These are phyloP conservation scores for Pleoardoris graminearum DNA, from an alignment of 2,329 filamentous ascomycete genomes.

Conservation along the genomic window DNA sequence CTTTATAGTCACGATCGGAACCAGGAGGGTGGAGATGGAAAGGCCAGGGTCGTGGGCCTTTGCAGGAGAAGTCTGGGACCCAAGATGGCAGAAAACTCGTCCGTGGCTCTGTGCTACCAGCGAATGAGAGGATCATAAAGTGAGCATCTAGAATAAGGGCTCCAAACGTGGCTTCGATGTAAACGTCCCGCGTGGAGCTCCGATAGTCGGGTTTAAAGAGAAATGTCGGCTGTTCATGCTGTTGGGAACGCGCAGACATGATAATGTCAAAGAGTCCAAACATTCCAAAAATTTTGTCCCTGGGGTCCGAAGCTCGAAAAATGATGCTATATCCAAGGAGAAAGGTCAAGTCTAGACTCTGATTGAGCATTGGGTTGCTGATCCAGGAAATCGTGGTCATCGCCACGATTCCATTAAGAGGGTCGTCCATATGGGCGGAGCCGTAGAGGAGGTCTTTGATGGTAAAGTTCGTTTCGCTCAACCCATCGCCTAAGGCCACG, in stretches of 20 bases:
- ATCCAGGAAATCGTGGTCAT: too few relatives aligned
- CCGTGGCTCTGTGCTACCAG: background rate
- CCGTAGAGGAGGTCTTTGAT: too few relatives aligned
- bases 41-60: background rate
- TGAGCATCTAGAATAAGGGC: background rate
- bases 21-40: too few relatives aligned
- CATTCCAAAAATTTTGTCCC: background rate
- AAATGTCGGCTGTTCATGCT: background rate
- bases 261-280: background rate
- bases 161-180: background rate
- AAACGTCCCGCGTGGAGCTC: background rate
- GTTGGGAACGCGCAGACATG: too few relatives aligned
- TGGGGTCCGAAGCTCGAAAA: background rate
- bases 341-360: background rate
- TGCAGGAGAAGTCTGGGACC: background rate
- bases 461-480: too few relatives aligned
- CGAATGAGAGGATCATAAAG: background rate
- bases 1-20: too few relatives aligned
- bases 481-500: background rate
- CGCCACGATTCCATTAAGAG: too few relatives aligned
- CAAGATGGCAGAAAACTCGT: background rate
- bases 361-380: too few relatives aligned
- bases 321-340: background rate
- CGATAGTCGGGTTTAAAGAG: background rate
- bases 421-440: too few relatives aligned